Conservation (phyloP, 139 green algal species). For the Micromonas pusilla region DNA sequence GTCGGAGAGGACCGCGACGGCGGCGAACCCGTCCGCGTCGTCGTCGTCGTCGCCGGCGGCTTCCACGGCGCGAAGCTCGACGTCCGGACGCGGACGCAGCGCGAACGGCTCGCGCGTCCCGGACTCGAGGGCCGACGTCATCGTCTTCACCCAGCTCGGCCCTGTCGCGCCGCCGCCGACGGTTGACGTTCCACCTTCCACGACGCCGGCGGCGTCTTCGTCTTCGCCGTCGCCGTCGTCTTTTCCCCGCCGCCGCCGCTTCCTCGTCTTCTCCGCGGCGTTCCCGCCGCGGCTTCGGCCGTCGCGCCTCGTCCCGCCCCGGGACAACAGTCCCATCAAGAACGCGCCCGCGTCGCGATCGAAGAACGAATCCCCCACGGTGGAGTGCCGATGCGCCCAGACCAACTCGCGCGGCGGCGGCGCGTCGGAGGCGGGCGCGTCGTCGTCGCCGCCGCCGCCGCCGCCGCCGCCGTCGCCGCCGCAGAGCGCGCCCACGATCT, state of each 20-base stretch:
- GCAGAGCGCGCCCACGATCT: conserved; percentile 46
- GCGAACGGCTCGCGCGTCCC: no score
- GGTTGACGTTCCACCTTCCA: background rate
- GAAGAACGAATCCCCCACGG: conserved; percentile 83
- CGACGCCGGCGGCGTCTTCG: conserved; percentile 45
- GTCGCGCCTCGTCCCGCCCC: background rate
- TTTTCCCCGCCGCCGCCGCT: no score
- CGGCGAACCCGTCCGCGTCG: background rate
- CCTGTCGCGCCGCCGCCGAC: background rate
- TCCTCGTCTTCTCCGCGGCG: background rate
- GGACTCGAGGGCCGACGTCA: conserved; percentile 29
- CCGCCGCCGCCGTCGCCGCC: background rate
- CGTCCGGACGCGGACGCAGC: no score
- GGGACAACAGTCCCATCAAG: no score
- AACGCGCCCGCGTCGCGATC: conserved; percentile 64
- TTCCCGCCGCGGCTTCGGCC: background rate
- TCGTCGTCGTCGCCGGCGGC: background rate
- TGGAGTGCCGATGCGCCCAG: conserved; percentile 65
- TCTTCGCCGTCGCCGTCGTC: conserved; percentile 44
- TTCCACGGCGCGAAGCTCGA: no score
- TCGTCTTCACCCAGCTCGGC: conserved; percentile 18
- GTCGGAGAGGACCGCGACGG: conserved; percentile 43
- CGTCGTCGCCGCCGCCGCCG: conserved; percentile 36
- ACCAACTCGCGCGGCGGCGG: conserved; percentile 38
- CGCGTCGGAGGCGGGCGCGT: background rate